Conservation (phyloP, 352 stramenopile genomes). For the Pythium rishiriense region DNA sequence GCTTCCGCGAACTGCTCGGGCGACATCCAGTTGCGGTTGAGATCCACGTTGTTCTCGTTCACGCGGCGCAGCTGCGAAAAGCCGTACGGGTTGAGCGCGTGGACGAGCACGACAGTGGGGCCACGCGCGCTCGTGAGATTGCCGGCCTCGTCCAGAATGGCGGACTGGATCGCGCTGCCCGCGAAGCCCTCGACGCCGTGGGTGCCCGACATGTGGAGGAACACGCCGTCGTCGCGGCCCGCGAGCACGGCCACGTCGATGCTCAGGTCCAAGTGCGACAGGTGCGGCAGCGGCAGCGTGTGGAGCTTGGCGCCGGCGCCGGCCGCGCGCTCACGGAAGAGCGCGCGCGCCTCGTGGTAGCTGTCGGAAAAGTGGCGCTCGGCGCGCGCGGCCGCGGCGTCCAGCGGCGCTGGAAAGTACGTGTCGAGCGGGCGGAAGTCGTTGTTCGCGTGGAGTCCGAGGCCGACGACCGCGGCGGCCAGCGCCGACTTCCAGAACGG, state of each 20-base stretch:
- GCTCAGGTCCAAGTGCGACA: constrained; percentile 52
- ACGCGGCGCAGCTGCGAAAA: constrained; percentile 85
- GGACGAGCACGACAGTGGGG: constrained; percentile 90
- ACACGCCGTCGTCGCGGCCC: constrained; percentile 42
- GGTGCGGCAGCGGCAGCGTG: constrained; percentile 45
- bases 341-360: constrained; percentile 64
- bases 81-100: constrained; percentile 92
- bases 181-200: constrained; percentile 84
- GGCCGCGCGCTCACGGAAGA: constrained; percentile 49
- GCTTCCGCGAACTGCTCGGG: constrained; percentile 49
- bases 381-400: constrained; percentile 27
- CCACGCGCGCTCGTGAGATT: constrained; percentile 12
- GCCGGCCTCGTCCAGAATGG: constrained; percentile 39
- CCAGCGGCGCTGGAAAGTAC: constrained; percentile 26
- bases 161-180: constrained; percentile 76
- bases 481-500: constrained; percentile 19
- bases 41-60: constrained; percentile 95
- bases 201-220: constrained; percentile 81
- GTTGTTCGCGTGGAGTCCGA: constrained; percentile 39
- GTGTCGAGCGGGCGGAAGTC: constrained; percentile 54
- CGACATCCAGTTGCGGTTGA: constrained; percentile 92
- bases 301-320: constrained; percentile 36
- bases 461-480: constrained; percentile 7
- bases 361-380: constrained; percentile 53
- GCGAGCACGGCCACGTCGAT: constrained; percentile 68